Base-by-base conservation (phyloP, 768 basidiomycete species). In the Erythrobasidium yunnanense region DNA sequence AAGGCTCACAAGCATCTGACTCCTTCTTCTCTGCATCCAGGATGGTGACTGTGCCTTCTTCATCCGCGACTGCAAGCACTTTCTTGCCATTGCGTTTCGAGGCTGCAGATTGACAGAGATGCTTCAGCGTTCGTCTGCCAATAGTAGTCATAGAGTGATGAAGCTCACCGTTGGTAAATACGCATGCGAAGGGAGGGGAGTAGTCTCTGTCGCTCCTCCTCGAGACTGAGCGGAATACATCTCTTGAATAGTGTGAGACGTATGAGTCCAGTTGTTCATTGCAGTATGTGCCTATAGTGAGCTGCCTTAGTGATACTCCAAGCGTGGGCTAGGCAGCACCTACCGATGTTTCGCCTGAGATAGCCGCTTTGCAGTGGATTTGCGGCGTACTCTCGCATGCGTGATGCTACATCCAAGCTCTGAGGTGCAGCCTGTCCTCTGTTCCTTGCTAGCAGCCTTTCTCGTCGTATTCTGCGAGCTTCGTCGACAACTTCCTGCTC, bases 11-110 rank as follows among this genome's bases (percentile, higher is more conserved):
- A 22, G 68, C 58, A 68, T 63, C 54, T n/a, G 62, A 65, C 17
- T 58, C 27, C 13, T 60, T 56, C 47, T 66, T 15, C 1, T 67
- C 67, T 2, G 65, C 70, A 42, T 70, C 65, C n/a, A 74, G 8
- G 13, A 74, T 67, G 18, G 70, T 65, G 46, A 77, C 55, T 1
- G 33, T 66, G 1, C 73, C 73, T 56, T 75, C 74, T 33, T 76
- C 74, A 30, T 66, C 60, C 0, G 66, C 67, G 22, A 73, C 63
- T 0, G 72, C 73, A 0, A 70, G 52, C 1, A 73, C 17, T 58
- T 73, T 70, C 8, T 55, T 58, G 1, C 73, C 71, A 3, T 72
- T 71, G 1, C 32, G 6, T 51, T 73, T 72, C 2, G 73, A 70
- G 3, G 33, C 72, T 73, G 56, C 22, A 0, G 13, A 0, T 15